Conservation (phyloP, 225 moss, liverwort and hornwort genomes). For the Neckera pumila region DNA sequence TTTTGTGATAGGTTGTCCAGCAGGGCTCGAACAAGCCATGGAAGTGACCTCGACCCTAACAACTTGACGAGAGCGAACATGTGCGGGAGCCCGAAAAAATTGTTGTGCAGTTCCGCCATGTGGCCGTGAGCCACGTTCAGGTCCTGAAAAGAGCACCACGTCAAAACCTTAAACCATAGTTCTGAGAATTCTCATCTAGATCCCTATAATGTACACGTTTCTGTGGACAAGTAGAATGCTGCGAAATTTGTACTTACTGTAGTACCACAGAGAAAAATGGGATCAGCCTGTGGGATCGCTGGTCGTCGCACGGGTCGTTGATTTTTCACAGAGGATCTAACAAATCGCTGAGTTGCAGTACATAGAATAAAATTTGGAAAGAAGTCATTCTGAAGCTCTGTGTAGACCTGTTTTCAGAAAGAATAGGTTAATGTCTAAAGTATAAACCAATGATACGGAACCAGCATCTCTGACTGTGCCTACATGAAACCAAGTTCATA, state of each 20-base stretch:
- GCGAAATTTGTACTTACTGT: constrained; percentile 31
- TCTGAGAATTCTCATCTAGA: not conserved
- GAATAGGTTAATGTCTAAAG: not conserved
- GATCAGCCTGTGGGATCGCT: constrained; percentile 63
- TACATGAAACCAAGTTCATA: not conserved
- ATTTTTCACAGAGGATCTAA: constrained; percentile 51
- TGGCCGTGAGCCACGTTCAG: constrained; percentile 77
- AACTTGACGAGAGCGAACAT: constrained; percentile 89
- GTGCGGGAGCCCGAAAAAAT: constrained; percentile 89
- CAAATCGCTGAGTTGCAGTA: constrained; percentile 87
- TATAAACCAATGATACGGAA: not conserved
- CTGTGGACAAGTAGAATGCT: not conserved
- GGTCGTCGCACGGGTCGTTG: constrained; percentile 80
- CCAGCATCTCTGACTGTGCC: not conserved
- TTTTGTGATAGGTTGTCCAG: constrained; percentile 91
- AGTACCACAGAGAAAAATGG: constrained; percentile 91
- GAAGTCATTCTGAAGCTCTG: constrained; percentile 90
- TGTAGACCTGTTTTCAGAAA: constrained; percentile 50
- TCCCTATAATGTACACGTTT: not conserved
- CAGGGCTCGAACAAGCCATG: constrained; percentile 92
- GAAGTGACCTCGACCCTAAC: constrained; percentile 88
- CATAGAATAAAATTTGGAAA: constrained; percentile 90
- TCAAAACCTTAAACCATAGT: not conserved
- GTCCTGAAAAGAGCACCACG: constrained; percentile 43
- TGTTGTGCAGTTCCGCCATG: constrained; percentile 78